Percentiles rank a stretch among this genome's conserved stretches.
These are phyloP conservation scores for Senna siamea DNA, from an alignment of 306 rosid genomes.

Conservation along the genomic window DNA sequence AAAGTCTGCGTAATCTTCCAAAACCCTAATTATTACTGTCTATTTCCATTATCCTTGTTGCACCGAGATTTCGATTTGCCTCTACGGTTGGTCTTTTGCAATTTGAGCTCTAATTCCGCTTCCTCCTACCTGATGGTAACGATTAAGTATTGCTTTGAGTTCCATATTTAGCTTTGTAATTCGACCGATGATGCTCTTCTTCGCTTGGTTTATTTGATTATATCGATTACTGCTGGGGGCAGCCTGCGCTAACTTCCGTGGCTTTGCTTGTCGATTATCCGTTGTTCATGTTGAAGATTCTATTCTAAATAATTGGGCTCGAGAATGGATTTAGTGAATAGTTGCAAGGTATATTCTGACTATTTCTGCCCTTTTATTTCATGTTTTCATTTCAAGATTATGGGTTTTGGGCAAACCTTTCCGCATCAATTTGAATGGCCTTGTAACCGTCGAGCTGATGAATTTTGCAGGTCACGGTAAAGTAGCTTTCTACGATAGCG, in stretches of 20 bases:
- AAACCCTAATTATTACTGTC: constrained; percentile 47
- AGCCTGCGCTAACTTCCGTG: constrained; percentile 43
- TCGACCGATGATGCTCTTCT: not conserved
- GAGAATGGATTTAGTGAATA: constrained; percentile 71
- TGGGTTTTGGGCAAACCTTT: not conserved
- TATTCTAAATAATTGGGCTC: constrained; percentile 33
- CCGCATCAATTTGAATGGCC: not conserved
- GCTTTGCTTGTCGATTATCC: constrained; percentile 24
- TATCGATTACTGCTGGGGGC: constrained; percentile 40
- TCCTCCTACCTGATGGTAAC: not conserved
- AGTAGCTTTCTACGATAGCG: not conserved
- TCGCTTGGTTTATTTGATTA: constrained; percentile 32
- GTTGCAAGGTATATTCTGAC: constrained; percentile 63
- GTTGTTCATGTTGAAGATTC: constrained; percentile 42
- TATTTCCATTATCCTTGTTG: not conserved
- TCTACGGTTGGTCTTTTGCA: not conserved
- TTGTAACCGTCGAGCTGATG: not conserved
- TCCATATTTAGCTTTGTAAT: not conserved
- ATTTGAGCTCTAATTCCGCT: constrained; percentile 3
- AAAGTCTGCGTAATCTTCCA: constrained; percentile 47
- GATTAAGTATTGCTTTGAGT: not conserved
- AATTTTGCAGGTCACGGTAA: not conserved
- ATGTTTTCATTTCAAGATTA: not conserved
- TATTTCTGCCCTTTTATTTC: not conserved
- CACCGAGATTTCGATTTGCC: not conserved